Evolutionary conservation across 1,284 basidiomycete genomes (phyloP), one percentile per base, ranked within the genome.

Genomic region (Cryptococcus jaspeensis): DNA sequence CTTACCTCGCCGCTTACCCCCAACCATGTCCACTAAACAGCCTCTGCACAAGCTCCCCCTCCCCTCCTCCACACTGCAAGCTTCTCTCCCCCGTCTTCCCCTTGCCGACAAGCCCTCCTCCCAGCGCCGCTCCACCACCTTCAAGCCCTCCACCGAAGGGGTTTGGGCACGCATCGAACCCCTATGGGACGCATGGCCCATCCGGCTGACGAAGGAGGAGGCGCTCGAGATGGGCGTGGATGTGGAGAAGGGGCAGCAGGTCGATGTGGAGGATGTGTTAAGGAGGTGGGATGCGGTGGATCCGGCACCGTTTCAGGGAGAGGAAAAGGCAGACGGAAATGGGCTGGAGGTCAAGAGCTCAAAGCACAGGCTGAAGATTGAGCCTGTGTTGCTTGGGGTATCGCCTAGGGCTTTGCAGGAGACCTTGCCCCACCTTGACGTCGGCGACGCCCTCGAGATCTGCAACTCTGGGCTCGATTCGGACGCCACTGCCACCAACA

Each of bases 171-270:
- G 87, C 70, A 86, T 91, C 46, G 83, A 87, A 1, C 93, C 95
- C 0, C 84, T 92, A 55, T 90, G 92, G 6, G 67, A 89, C 0
- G 80, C 86, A 5, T 98, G 97, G 76, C 95, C 95, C 0, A 92
- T 90, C 75, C 82, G 86, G 32, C 85, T 97, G 12, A 78, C 79
- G 5, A 79, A 81, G 28, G 80, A 83, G 22, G 84, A 88, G 72
- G 83, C 85, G 62, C 78, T 78, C 2, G 81, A 79, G 13, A 83
- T 85, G 65, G 83, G 92, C 32, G 62, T 70, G 8, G 89, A 93
- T 73, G 77, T 70, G 13, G 73, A 73, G 13, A 61, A 62, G 16
- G 72, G 69, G n/a, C 61, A 71, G 36, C 59, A 71, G 52, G 61
- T 77, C 9, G 59, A 79, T 16, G 80, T 81, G 11, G 82, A 84